Evolutionary conservation across 202 grass and related monocot genomes (phyloP).

Genomic region (Sporobolus alterniflorus): DNA sequence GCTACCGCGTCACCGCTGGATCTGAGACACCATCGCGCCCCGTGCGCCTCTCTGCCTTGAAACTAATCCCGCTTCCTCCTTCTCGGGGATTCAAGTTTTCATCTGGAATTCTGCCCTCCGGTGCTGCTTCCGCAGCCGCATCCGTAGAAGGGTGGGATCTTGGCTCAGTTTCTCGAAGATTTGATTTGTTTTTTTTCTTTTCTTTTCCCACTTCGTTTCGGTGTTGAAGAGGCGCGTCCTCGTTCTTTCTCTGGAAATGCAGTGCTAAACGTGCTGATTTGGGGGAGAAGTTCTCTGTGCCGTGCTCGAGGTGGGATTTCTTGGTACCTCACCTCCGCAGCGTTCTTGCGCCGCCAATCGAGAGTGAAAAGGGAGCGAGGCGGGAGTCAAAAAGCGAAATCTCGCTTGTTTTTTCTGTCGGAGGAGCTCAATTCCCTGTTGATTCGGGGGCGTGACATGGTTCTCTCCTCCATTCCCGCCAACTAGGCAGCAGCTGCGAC

Average conservation of each 20-base stretch:
- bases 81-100: background rate
- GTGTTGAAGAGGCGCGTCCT: background rate
- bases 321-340: background rate
- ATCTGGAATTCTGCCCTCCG: background rate
- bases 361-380: background rate
- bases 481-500: conserved; percentile 7
- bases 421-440: background rate
- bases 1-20: conserved; percentile 59
- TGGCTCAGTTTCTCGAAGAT: conserved; percentile 15
- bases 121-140: background rate
- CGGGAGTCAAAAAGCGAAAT: background rate
- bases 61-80: background rate
- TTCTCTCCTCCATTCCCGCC: conserved; percentile 12
- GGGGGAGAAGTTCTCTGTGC: background rate
- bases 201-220: background rate
- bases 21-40: conserved; percentile 41
- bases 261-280: conserved; percentile 30
- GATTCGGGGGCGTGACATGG: conserved; percentile 19
- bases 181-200: background rate
- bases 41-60: background rate
- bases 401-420: background rate
- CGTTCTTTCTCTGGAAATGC: conserved; percentile 14
- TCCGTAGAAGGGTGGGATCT: conserved; percentile 54
- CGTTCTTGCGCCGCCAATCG: background rate
- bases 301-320: conserved; percentile 33